phyloP scores from a whole-genome alignment of 768 basidiomycete genomes.

The Termitomyces sp. region DNA sequence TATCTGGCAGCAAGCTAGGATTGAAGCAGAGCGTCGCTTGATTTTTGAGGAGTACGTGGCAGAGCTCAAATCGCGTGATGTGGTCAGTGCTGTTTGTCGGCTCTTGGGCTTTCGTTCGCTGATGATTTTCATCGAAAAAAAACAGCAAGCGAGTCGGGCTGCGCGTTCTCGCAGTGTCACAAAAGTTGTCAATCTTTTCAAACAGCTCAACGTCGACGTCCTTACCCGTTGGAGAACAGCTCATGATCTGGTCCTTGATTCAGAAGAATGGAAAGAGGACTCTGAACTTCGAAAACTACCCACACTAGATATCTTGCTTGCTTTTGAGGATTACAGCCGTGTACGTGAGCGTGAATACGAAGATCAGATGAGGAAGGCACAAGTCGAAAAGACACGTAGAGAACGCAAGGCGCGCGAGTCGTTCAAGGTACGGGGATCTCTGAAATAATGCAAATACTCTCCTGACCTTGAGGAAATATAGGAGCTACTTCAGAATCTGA shows the following conservation, averaged over 20 bases:
- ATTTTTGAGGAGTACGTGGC: slow-evolving; percentile 91
- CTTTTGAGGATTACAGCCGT: slow-evolving; percentile 92
- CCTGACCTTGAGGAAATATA: slow-evolving; percentile 20
- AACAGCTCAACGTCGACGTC: slow-evolving; percentile 84
- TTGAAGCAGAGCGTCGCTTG: slow-evolving; percentile 79
- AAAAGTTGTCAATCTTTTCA: slow-evolving; percentile 82
- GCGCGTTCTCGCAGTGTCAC: slow-evolving; percentile 73
- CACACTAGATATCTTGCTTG: slow-evolving; percentile 84
- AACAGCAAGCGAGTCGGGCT: slow-evolving; percentile 74
- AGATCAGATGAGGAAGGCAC: slow-evolving; percentile 71
- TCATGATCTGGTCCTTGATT: slow-evolving; percentile 67
- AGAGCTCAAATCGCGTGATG: slow-evolving; percentile 84
- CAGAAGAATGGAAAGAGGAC: slow-evolving; percentile 76
- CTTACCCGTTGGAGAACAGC: slow-evolving; percentile 91
- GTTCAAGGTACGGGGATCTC: slow-evolving; percentile 60
- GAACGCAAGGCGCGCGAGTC: slow-evolving; percentile 90
- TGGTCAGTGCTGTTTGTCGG: slow-evolving; percentile 46
- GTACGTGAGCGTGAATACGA: slow-evolving; percentile 90
- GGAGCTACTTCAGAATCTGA: slow-evolving; percentile 70
- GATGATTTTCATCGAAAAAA: background rate
- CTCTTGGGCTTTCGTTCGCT: background rate
- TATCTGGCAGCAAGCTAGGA: slow-evolving; percentile 84
- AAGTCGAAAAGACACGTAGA: slow-evolving; percentile 78
- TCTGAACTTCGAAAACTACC: slow-evolving; percentile 77
- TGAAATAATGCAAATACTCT: background rate